A percentile compares a stretch with the other conserved stretches of the same genome.
phyloP scores from a whole-genome alignment of 192 early-diverging fungal species.

The Coemansia sp. region DNA sequence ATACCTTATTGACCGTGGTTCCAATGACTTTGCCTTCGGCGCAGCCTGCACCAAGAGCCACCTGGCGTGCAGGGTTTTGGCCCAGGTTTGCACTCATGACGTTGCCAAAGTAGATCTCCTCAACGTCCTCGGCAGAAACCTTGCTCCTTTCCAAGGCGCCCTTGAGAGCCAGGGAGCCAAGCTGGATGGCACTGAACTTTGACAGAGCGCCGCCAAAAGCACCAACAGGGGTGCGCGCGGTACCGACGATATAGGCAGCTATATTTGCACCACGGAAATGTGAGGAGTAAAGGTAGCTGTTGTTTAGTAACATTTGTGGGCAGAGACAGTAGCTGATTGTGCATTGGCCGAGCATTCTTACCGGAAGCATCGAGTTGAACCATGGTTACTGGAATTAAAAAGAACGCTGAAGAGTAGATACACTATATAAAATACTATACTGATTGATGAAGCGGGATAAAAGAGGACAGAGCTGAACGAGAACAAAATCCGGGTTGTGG shows the following conservation, averaged over 20 bases:
- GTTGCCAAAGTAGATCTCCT: slow-evolving; percentile 77
- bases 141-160: slow-evolving; percentile 58
- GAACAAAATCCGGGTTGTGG: background rate
- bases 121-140: slow-evolving; percentile 63
- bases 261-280: background rate
- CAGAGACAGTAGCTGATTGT: background rate
- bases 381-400: slow-evolving; percentile 7
- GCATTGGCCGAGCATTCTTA: slow-evolving; percentile 1
- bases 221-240: slow-evolving; percentile 89
- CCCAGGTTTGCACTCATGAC: slow-evolving; percentile 79
- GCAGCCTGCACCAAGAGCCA: slow-evolving; percentile 72
- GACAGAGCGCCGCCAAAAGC: slow-evolving; percentile 87
- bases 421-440: background rate
- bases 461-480: too few species aligned
- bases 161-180: slow-evolving; percentile 87
- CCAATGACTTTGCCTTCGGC: slow-evolving; percentile 57
- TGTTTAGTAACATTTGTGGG: slow-evolving; percentile 7
- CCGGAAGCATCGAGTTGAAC: slow-evolving; percentile 17
- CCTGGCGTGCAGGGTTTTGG: slow-evolving; percentile 84
- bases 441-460: too few species aligned
- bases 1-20: slow-evolving; percentile 84
- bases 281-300: background rate
- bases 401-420: background rate
- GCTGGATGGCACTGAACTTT: slow-evolving; percentile 75
- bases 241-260: slow-evolving; percentile 89